A percentile compares a stretch with the other conserved stretches of the same genome.
Evolutionary conservation across 805 yeast genomes (phyloP).

Genomic region (Kazachstania viticola): DNA sequence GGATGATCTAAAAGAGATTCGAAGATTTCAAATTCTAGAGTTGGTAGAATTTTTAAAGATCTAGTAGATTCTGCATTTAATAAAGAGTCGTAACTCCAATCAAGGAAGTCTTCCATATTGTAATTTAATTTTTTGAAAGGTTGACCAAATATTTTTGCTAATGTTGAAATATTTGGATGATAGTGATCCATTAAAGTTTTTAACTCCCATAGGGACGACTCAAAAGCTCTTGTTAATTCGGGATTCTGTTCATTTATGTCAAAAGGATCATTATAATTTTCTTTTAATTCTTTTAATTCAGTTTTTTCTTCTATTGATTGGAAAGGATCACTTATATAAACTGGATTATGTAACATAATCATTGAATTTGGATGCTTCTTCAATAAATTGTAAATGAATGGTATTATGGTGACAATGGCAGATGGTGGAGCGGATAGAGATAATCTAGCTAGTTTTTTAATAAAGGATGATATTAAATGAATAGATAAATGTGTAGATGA

Average conservation of each 20-base stretch:
- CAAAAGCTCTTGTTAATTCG: conserved; percentile 62
- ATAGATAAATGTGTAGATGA: conserved; percentile 82
- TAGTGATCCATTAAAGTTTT: conserved; percentile 72
- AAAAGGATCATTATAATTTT: conserved; percentile 51
- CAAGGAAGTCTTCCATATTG: conserved; percentile 87
- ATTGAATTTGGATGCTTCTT: conserved; percentile 92
- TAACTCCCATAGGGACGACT: conserved; percentile 87
- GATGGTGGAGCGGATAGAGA: conserved; percentile 74
- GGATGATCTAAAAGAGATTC: conserved; percentile 8
- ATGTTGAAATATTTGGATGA: conserved; percentile 89
- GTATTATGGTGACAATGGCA: conserved; percentile 76
- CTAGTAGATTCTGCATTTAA: conserved; percentile 53
- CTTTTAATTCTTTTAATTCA: conserved; percentile 9
- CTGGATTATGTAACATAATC: conserved; percentile 59
- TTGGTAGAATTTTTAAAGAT: conserved; percentile 58
- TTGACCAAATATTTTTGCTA: conserved; percentile 79
- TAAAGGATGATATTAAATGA: conserved; percentile 74
- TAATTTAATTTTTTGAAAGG: conserved; percentile 82
- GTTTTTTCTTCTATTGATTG: conserved; percentile 20
- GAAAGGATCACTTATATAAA: conserved; percentile 19
- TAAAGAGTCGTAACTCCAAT: conserved; percentile 69
- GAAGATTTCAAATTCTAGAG: conserved; percentile 55
- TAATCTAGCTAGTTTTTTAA: conserved; percentile 68
- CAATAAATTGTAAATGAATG: conserved; percentile 82
- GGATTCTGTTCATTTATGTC: conserved; percentile 60